Evolutionary conservation across 2,329 filamentous ascomycete genomes (phyloP), one percentile per base, ranked within the genome.

Genomic region (Fusarium oxysporum): DNA sequence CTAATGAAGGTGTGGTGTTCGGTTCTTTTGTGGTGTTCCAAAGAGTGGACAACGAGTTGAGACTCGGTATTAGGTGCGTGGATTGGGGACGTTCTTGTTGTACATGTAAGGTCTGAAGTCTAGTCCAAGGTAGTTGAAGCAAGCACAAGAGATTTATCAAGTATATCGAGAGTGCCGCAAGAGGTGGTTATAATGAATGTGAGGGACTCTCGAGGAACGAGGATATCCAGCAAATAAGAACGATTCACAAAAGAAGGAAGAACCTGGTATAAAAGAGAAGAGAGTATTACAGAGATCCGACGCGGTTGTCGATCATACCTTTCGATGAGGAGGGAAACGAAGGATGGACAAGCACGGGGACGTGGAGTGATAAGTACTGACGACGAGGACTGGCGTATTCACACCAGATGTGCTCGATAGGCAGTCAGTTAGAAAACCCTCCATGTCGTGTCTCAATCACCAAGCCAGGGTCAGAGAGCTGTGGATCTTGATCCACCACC

Each of bases 401-500:
- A 74, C 73, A 68, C 70, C 70, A 77, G 70, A 79, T 71, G 72
- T 64, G 74, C 50, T 75, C 59, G 74, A 77, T 74, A 76, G 76
- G 73, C 70, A 78, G 67, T 73, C 71, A 78, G 65, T 70, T 77
- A 60, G 72, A 75, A 75, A 77, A 75, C 68, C 72, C 67, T 78
- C 78, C 82, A 83, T 83, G 83, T 82, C 74, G 79, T 86, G 85
- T 87, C 86, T 88, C 85, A 87, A 85, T 85, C 83, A 83, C 54
- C 61, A 64, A 67, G 72, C 81, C 80, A 82, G 84, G 84, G 85
- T 76, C 69, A 76, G 77, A 67, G 76, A 71, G 73, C 72, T 70
- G 76, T 77, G 73, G 73, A 71, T 72, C 72, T 68, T 73, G 74
- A 73, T 77, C 76, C 76, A 77, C 76, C 69, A 67, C 58, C 57